phyloP scores from a whole-genome alignment of 257 asterid species.

The Leptodermis oblonga region DNA sequence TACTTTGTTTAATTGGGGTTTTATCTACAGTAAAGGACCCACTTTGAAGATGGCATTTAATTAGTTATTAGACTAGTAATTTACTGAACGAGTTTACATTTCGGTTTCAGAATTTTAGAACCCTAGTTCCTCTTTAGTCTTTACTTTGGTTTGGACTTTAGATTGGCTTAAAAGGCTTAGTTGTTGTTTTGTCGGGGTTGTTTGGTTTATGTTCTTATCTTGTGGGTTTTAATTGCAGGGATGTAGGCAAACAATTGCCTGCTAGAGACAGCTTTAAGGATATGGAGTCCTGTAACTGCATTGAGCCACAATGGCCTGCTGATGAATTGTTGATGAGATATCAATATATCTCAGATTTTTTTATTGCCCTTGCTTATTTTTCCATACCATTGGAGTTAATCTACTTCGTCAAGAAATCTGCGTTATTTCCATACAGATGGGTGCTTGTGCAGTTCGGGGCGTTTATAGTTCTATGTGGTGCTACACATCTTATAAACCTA shows the following conservation, averaged over 20 bases:
- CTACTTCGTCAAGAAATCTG: slow-evolving; percentile 94
- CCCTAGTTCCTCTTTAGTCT: too few species aligned
- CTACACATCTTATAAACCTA: slow-evolving; percentile 84
- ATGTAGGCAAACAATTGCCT: slow-evolving; percentile 19
- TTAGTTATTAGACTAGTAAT: too few species aligned
- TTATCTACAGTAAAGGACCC: neutral
- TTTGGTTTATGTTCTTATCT: neutral
- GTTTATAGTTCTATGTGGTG: slow-evolving; percentile 95
- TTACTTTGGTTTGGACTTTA: neutral
- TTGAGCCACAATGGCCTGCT: slow-evolving; percentile 89
- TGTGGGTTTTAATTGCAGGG: slow-evolving; percentile 29
- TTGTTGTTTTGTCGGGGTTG: neutral
- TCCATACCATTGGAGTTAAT: slow-evolving; percentile 93
- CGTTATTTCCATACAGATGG: slow-evolving; percentile 96
- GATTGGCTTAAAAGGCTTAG: neutral
- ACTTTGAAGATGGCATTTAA: slow-evolving; percentile 5
- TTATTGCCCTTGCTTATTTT: slow-evolving; percentile 97
- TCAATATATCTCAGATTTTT: slow-evolving; percentile 93
- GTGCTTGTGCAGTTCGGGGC: slow-evolving; percentile 99
- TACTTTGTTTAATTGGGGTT: neutral
- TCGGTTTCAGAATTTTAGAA: too few species aligned
- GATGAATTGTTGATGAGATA: slow-evolving; percentile 93
- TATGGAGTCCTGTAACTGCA: slow-evolving; percentile 87
- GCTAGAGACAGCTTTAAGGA: slow-evolving; percentile 12
- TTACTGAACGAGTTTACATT: too few species aligned